Percentiles rank a stretch among this genome's conserved stretches.
Conservation (phyloP, 352 stramenopile species). For the Blastocystis sp. region DNA sequence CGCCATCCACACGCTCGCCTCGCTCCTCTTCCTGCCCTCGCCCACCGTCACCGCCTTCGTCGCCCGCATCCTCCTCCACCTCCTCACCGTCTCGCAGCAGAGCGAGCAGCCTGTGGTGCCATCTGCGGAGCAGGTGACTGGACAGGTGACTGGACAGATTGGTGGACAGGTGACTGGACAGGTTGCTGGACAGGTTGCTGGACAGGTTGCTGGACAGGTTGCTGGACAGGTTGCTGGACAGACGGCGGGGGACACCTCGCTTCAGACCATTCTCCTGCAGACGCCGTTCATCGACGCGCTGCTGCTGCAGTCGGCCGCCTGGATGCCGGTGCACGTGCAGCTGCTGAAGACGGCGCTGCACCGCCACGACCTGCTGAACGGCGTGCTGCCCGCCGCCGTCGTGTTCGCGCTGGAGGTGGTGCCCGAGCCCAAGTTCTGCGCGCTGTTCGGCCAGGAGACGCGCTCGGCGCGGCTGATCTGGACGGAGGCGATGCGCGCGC, state of each 20-base stretch:
- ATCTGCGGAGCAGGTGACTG: neutral
- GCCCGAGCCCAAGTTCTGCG: neutral
- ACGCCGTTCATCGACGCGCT: constrained; percentile 41
- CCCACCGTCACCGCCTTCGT: neutral
- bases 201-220: no score
- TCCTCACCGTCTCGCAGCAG: neutral
- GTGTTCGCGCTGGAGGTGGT: constrained; percentile 4
- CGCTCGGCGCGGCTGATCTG: constrained; percentile 13
- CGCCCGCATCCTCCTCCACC: neutral
- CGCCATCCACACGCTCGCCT: neutral
- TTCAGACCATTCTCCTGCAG: neutral
- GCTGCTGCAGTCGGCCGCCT: neutral
- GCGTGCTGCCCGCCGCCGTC: constrained; percentile 27
- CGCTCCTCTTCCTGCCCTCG: neutral
- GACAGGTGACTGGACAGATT: no score
- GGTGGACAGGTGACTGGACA: no score
- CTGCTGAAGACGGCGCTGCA: neutral
- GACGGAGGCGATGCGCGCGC: constrained; percentile 15
- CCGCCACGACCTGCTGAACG: neutral
- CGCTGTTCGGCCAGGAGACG: neutral
- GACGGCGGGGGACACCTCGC: neutral
- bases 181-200: neutral
- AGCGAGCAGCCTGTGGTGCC: neutral
- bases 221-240: neutral
- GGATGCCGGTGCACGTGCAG: constrained; percentile 16